Evolutionary conservation across 1,284 basidiomycete species (phyloP), one percentile per base, ranked within the genome.

Genomic region (Malassezia dermatis): DNA sequence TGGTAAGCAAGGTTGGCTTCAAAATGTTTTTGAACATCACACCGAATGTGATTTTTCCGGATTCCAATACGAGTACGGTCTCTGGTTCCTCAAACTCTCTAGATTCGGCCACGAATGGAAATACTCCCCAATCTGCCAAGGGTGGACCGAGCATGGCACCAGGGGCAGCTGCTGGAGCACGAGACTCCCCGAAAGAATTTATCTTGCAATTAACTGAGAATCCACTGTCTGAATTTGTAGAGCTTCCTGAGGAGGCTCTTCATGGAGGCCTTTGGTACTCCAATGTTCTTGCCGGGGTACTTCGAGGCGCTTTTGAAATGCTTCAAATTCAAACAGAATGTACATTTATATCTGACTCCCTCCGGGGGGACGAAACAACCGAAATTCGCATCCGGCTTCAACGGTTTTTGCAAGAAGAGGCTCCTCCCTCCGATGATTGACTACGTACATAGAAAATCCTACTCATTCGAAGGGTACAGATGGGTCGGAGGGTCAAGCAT

Each of bases 301-400:
- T 98, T 44, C 79, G 91, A 51, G 94, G 94, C 1, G 84, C 90
- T 23, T 75, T 98, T 47, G 94, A 99, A 77, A 99, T 99, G 94
- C 94, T 95, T 26, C 93, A 98, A 76, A 88, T 96, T 82, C 91
- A 95, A 75, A 90, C 94, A 11, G 86, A 90, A 62, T 85, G 83
- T 17, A 82, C 83, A 49, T 98, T 98, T 76, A 75, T 94, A 15
- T 88, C 88, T 3, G 94, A 99, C 67, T 82, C 85, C 12, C 79
- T 98, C 58, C 80, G 89, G 56, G 94, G 94, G 1, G 93, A 96
- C 71, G 93, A 96, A 66, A 83, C 80, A 58, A 98, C 94, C 10
- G 91, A 95, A 76, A 85, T 99, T 62, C 82, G 86, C 50, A 91
- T 99, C 51, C 85, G 83, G 59, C 78, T 99, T 60, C 77, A 94